Base-by-base conservation (phyloP, 768 basidiomycete genomes). In the Podaxis pistillaris region DNA sequence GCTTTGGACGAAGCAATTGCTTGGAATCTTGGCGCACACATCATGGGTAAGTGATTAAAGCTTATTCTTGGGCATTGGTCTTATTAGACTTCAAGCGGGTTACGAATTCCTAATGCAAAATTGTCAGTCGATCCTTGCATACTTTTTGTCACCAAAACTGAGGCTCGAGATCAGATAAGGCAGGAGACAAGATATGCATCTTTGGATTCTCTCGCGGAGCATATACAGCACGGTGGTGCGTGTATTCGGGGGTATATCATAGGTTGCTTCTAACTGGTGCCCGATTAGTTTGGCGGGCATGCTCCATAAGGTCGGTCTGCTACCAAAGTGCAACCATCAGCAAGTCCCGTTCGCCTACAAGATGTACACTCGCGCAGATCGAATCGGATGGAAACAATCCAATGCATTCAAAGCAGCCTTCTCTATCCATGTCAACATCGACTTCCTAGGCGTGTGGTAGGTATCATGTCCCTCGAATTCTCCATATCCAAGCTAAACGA, bases 181-280 rank as follows among this genome's bases (percentile, higher is more conserved):
- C 71, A 4, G 81, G 80, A 1, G 85, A 87, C 71, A 78, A 77
- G 56, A 84, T 88, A 55, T 87, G 79, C 68, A 80, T 88, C 58
- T 87, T 87, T 66, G 86, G 87, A 1, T 89, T 89, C 69, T 86
- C 85, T n/a, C 75, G 86, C 33, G 86, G 86, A 12, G 81, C 84
- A 17, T 86, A 84, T 68, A 83, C 83, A 1, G 83, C 84, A 1
- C 74, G 78, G 41, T 74, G 78, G 72, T 77, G 9, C 24, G 63
- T 60, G 22, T 58, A 26, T 36, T 3, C 26, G 15, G 13, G n/a
- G 26, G 12, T 11, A 44, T 46, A 41, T 12, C 60, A 2, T 6
- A 44, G 19, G 50, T 53, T 5, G 22, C 56, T 50, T 24, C 33
- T 53, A 12, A 49, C 8, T 49, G 24, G 22, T 3, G 13, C 26